Conservation (phyloP, 495 filamentous ascomycete species). For the Neurospora sp. region DNA sequence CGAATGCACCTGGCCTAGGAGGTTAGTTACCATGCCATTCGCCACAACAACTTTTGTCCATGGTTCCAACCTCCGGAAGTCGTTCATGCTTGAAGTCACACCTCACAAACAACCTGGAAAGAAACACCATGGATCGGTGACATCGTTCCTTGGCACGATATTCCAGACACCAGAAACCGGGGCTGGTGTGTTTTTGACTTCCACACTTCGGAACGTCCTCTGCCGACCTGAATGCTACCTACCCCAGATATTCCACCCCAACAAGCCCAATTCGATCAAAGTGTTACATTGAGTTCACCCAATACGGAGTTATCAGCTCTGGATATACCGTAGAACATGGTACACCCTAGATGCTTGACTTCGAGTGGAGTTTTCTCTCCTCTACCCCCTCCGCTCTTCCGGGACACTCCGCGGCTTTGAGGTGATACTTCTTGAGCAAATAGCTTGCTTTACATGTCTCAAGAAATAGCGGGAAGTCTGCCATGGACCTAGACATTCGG, state of each 20-base stretch:
- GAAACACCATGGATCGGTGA: background rate
- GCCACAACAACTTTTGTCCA: background rate
- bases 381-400: background rate
- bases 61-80: background rate
- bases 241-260: background rate
- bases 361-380: background rate
- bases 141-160: background rate
- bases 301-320: background rate
- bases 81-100: background rate
- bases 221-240: background rate
- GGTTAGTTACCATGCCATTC: background rate
- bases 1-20: background rate
- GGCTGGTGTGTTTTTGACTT: background rate
- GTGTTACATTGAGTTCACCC: background rate
- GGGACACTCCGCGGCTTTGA: background rate
- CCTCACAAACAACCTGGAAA: background rate
- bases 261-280: too few relatives aligned
- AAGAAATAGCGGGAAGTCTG: too few relatives aligned
- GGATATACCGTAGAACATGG: background rate
- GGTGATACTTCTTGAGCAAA: background rate
- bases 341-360: background rate
- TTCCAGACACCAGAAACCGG: background rate
- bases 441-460: rapidly evolving
- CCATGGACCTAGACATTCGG: background rate
- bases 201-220: background rate